Conservation (phyloP, 78 protist species). For the Neovahlkampfia damariscottae region DNA sequence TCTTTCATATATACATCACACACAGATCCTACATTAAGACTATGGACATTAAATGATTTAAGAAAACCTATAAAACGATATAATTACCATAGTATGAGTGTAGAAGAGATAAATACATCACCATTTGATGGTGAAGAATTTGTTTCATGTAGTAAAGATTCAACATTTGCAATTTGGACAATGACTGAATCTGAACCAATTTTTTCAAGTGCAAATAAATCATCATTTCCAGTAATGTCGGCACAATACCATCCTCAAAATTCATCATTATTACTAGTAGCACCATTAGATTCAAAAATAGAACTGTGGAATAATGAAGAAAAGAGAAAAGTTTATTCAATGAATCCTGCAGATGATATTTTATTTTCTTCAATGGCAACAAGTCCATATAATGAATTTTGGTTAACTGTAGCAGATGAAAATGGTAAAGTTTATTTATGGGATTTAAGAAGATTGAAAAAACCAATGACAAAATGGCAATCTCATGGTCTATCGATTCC, state of each 20-base stretch:
- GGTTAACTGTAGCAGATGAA: background rate
- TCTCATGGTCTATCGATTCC: background rate
- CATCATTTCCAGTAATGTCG: background rate
- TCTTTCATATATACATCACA: background rate
- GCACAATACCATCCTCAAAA: background rate
- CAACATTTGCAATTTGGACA: background rate
- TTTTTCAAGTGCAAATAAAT: background rate
- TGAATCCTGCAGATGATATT: background rate
- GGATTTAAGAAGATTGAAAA: background rate
- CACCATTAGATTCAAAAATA: background rate
- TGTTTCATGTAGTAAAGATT: background rate
- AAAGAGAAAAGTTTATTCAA: background rate
- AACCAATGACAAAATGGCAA: background rate
- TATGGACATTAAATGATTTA: background rate
- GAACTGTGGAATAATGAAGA: background rate
- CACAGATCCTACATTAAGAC: background rate
- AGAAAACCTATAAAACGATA: background rate
- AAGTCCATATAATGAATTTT: background rate
- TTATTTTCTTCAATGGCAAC: background rate
- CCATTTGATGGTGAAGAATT: background rate
- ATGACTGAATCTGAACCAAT: background rate
- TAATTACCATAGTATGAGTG: background rate
- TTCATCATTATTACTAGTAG: background rate
- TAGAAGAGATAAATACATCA: background rate
- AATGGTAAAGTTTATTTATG: background rate